These are phyloP conservation scores for Russula ochroleuca DNA, from an alignment of 768 basidiomycete genomes.

Conservation along the genomic window DNA sequence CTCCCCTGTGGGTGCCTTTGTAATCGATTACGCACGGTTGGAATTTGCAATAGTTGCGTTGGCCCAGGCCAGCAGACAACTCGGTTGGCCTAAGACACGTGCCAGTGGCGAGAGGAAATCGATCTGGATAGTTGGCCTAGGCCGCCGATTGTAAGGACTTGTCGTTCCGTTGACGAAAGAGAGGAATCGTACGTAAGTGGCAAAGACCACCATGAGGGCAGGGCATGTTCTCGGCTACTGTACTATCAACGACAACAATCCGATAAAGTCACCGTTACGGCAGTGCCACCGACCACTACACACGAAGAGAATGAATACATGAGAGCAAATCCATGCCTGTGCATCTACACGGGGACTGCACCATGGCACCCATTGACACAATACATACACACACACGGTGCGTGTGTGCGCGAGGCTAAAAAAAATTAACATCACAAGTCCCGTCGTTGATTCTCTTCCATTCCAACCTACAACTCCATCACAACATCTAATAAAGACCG, in stretches of 20 bases:
- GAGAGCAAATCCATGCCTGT: background rate
- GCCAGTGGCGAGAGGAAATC: background rate
- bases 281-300: background rate
- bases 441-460: conserved; percentile 13
- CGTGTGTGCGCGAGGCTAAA: background rate
- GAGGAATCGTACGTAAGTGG: background rate
- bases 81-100: background rate
- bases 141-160: too few species aligned
- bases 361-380: background rate
- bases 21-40: background rate
- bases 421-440: conserved; percentile 8
- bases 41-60: background rate
- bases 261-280: background rate
- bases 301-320: background rate
- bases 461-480: conserved; percentile 11
- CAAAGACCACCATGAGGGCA: background rate
- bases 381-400: background rate
- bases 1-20: background rate
- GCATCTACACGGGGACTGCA: background rate
- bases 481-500: conserved; percentile 8
- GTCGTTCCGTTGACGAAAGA: background rate
- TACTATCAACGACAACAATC: background rate
- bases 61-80: background rate
- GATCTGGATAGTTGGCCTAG: background rate
- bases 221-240: background rate